phyloP scores from a whole-genome alignment of 257 asterid genomes.

The Cinchona pubescens region DNA sequence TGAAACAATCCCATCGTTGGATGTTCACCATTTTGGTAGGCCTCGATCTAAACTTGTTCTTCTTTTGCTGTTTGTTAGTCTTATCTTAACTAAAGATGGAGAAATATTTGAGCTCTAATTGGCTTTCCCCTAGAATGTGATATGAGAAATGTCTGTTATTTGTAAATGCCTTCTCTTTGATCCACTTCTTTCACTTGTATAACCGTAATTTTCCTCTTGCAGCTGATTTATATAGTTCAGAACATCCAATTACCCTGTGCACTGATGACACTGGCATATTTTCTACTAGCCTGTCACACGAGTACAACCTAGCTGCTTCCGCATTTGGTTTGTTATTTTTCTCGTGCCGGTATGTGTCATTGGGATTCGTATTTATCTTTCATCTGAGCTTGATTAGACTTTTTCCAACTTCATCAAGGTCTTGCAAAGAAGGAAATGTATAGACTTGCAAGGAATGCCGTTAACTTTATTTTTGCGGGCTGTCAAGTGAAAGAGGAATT shows the following conservation, averaged over 20 bases:
- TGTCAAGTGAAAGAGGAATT: slow-evolving; percentile 56
- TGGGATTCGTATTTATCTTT: background rate
- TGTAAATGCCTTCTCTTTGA: background rate
- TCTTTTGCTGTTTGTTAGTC: slow-evolving; percentile 8
- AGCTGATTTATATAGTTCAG: slow-evolving; percentile 69
- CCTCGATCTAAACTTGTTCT: slow-evolving; percentile 16
- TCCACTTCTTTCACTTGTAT: slow-evolving; percentile 5
- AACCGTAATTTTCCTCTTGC: slow-evolving; percentile 31
- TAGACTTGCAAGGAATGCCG: slow-evolving; percentile 49
- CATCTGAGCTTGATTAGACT: background rate
- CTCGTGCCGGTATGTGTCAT: background rate
- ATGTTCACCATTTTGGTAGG: slow-evolving; percentile 93
- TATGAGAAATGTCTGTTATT: background rate
- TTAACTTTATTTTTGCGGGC: slow-evolving; percentile 57
- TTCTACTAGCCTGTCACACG: slow-evolving; percentile 70
- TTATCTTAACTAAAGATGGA: background rate
- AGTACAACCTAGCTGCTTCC: slow-evolving; percentile 59
- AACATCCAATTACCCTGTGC: slow-evolving; percentile 72
- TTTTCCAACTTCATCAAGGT: slow-evolving; percentile 36
- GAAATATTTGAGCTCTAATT: background rate
- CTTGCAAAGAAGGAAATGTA: slow-evolving; percentile 65
- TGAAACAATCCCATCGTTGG: slow-evolving; percentile 75
- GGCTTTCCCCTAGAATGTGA: background rate
- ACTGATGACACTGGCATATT: slow-evolving; percentile 88
- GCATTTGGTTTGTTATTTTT: slow-evolving; percentile 54